These are phyloP conservation scores for Melaleuca quinquenervia DNA, from an alignment of 345 rosid species.

Conservation along the genomic window DNA sequence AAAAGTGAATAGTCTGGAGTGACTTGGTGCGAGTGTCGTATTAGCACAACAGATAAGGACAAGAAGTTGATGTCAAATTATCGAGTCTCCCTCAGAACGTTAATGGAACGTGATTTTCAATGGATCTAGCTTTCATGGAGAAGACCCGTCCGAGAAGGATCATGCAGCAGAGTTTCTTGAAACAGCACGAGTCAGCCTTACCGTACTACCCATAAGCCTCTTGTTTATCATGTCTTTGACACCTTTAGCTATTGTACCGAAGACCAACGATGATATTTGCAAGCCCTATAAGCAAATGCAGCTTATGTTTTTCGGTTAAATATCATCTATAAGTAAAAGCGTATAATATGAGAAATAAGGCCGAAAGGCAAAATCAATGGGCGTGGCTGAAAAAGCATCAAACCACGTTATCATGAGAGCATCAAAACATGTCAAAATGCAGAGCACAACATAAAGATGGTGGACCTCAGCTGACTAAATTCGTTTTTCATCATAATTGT, in stretches of 20 bases:
- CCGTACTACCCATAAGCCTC: not conserved
- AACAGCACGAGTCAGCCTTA: not conserved
- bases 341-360: not conserved
- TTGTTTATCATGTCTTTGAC: not conserved
- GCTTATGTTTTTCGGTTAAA: not conserved
- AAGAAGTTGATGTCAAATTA: not conserved
- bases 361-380: not conserved
- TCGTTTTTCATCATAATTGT: not conserved
- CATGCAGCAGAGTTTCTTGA: not conserved
- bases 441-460: not conserved
- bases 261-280: not conserved
- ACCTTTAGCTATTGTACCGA: not conserved
- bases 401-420: not conserved
- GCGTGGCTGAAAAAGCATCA: not conserved
- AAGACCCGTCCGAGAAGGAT: not conserved
- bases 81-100: not conserved
- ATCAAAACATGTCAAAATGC: not conserved
- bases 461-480: not conserved
- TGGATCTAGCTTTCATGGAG: not conserved
- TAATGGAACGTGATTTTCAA: not conserved
- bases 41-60: not conserved
- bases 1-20: not conserved
- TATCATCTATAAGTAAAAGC: not conserved
- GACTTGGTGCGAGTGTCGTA: not conserved
- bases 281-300: not conserved